A percentile compares a stretch with the other conserved stretches of the same genome.
Conservation (phyloP, 208 protist species). For the Leishmania braziliensis region DNA sequence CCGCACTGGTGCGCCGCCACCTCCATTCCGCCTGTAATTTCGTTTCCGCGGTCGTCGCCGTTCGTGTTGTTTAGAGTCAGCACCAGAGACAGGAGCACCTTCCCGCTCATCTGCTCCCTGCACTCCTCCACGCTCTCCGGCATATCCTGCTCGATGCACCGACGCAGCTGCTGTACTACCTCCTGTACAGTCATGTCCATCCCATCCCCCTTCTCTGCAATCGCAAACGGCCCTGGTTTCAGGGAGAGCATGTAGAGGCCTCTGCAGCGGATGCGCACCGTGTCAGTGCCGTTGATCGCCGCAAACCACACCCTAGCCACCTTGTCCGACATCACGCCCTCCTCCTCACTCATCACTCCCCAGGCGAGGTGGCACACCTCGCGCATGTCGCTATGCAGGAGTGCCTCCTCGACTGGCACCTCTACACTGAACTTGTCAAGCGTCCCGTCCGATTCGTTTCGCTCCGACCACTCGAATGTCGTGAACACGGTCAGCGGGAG, state of each 20-base stretch:
- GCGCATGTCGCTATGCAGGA: conserved; percentile 38
- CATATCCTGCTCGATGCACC: conserved; percentile 26
- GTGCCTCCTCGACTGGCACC: conserved; percentile 44
- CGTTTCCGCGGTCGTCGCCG: conserved; percentile 17
- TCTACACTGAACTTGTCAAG: conserved; percentile 27
- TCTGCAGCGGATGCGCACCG: conserved; percentile 29
- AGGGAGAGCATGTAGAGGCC: conserved; percentile 25
- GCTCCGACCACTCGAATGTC: conserved; percentile 30
- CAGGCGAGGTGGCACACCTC: conserved; percentile 54
- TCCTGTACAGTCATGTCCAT: conserved; percentile 36
- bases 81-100: conserved; percentile 27
- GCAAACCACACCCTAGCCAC: conserved; percentile 38
- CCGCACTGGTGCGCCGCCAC: conserved; percentile 39
- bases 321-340: conserved; percentile 32
- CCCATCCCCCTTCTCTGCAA: conserved; percentile 23
- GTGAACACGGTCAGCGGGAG: conserved; percentile 34
- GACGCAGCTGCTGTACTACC: conserved; percentile 23
- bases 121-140: conserved; percentile 19
- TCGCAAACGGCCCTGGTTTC: conserved; percentile 7
- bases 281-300: conserved; percentile 36
- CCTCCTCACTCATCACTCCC: conserved; percentile 28
- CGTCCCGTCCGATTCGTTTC: conserved; percentile 16
- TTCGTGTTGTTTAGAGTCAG: conserved; percentile 29
- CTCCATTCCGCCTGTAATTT: conserved; percentile 35
- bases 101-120: conserved; percentile 11